Conservation (phyloP, 768 basidiomycete genomes). For the Pluteus cervinus region DNA sequence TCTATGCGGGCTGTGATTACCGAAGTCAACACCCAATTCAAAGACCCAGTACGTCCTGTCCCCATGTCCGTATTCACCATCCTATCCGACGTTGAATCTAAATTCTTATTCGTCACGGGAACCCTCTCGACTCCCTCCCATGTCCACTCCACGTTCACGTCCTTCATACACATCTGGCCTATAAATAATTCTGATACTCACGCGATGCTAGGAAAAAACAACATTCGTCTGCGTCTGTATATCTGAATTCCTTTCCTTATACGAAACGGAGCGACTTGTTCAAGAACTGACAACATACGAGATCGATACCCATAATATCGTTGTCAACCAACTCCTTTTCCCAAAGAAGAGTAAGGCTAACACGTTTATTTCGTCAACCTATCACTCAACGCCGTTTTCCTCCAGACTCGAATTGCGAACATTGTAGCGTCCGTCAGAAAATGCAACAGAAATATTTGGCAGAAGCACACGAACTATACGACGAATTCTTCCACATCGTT, state of each 20-base stretch:
- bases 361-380: slow-evolving; percentile 2
- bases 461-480: slow-evolving; percentile 96
- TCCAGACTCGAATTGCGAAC: slow-evolving; percentile 87
- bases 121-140: too few relatives aligned
- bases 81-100: slow-evolving; percentile 1
- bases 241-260: slow-evolving; percentile 95
- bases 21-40: slow-evolving; percentile 99
- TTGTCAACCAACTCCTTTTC: slow-evolving; percentile 95
- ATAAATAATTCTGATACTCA: neutral
- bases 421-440: slow-evolving; percentile 88
- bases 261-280: slow-evolving; percentile 97
- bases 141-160: too few relatives aligned
- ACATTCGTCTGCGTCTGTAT: slow-evolving; percentile 99
- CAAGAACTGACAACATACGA: slow-evolving; percentile 93
- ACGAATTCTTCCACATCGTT: slow-evolving; percentile 97
- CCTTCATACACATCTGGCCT: neutral
- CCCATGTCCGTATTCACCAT: neutral
- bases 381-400: slow-evolving; percentile 4
- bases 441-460: slow-evolving; percentile 99
- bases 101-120: too few relatives aligned
- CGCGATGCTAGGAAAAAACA: slow-evolving; percentile 75
- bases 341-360: slow-evolving; percentile 72
- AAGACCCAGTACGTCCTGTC: slow-evolving; percentile 74
- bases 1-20: slow-evolving; percentile 96
- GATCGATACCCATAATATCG: slow-evolving; percentile 98